Evolutionary conservation across 2,329 filamentous ascomycete genomes (phyloP).

Genomic region (Aspergillus transmontanensis): DNA sequence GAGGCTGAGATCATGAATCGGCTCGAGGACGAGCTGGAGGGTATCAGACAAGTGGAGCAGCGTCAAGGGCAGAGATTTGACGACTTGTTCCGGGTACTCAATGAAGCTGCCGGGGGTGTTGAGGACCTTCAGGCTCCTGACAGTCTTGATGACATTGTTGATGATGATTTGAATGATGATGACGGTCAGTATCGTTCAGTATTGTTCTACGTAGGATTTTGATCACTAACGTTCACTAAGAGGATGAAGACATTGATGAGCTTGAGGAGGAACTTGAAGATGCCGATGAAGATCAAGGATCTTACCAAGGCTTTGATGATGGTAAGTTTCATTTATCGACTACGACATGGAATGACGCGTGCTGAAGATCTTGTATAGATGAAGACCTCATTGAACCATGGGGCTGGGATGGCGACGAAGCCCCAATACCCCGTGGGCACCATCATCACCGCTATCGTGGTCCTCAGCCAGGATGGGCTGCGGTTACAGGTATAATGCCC

Average conservation of each 20-base stretch:
- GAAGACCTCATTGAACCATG: conserved; percentile 47
- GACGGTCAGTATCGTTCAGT: conserved; percentile 48
- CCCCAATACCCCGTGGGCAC: conserved; percentile 40
- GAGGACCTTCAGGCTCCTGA: conserved; percentile 47
- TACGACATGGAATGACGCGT: conserved; percentile 12
- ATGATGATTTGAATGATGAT: conserved; percentile 61
- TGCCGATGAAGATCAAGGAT: conserved; percentile 48
- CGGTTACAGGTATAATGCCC: conserved; percentile 61
- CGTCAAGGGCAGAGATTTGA: conserved; percentile 47
- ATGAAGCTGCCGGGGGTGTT: conserved; percentile 44
- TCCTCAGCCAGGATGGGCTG: conserved; percentile 64
- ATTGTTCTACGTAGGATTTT: neutral
- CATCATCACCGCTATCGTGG: conserved; percentile 59
- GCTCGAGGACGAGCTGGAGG: conserved; percentile 45
- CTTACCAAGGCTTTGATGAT: conserved; percentile 42
- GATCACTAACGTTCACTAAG: conserved; percentile 45
- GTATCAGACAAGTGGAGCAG: conserved; percentile 44
- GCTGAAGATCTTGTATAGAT: conserved; percentile 36
- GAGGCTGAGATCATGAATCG: conserved; percentile 49
- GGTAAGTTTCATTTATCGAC: conserved; percentile 17
- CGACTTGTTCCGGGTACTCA: conserved; percentile 49
- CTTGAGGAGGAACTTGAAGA: conserved; percentile 50
- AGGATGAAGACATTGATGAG: conserved; percentile 58
- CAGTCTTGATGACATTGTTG: conserved; percentile 49
- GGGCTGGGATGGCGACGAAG: conserved; percentile 60